Base-by-base conservation (phyloP, 2,329 filamentous ascomycete genomes). In the Chaetoscypha palmicola region DNA sequence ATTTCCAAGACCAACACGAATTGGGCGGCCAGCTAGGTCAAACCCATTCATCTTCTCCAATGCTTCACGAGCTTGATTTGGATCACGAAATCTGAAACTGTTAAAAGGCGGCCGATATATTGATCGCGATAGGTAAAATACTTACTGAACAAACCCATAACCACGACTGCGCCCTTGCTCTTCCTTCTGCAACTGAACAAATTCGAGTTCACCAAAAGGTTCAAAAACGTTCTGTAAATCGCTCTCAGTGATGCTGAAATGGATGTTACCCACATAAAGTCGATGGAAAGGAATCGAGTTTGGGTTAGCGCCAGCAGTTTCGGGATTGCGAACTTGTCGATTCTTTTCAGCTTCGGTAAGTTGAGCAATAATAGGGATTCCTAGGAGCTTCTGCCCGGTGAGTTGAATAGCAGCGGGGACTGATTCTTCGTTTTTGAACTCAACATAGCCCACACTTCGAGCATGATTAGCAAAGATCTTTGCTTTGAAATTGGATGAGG, bases 41-140 rank as follows among this genome's bases (percentile, higher is more conserved):
- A 97, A 98, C 53, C 91, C 90, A 68, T 98, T 98, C 91, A 98
- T 96, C 70, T 96, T 95, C 67, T 96, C 89, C 53, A 98, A 74
- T 50, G 92, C 94, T 66, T 95, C 87, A 63, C 91, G 87, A 62
- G 92, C 92, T 67, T 96, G 82, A 53, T 80, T 79, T 47, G 91
- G 89, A 62, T 97, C 86, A 60, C 84, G 83, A 68, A 94, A 96
- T 63, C 89, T 95, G 50, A 3, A 7, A n/a, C 37, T 33, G 31
- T 60, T 74, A 58, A 74, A 68, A 46, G 38, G 28, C 26, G 2
- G 19, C 20, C n/a, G 34, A 17, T 16, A 11, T 39, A 21, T 38
- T 10, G 3, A 14, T 4, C 4, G 24, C 12, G 24, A 28, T 12
- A 11, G 22, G 10, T 22, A 17, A 24, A 22, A 35, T 10, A 81